These are phyloP conservation scores for Lentinula edodes DNA, from an alignment of 768 basidiomycete species.

Conservation along the genomic window DNA sequence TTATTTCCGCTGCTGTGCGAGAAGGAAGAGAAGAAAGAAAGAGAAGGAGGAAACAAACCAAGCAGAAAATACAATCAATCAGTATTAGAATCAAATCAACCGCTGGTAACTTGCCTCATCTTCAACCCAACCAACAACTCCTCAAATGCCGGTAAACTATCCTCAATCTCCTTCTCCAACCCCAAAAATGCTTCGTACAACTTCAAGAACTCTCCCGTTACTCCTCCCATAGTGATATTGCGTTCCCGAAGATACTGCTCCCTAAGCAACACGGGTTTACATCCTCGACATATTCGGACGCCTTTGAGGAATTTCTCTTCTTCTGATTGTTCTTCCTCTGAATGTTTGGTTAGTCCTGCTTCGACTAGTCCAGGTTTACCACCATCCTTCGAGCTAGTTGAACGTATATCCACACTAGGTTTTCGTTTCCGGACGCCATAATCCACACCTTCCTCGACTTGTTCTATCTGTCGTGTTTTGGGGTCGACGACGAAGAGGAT, in stretches of 20 bases:
- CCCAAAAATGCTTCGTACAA: slow-evolving; percentile 72
- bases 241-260: slow-evolving; percentile 75
- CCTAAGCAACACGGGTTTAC: slow-evolving; percentile 70
- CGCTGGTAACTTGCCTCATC: slow-evolving; percentile 29
- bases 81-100: neutral
- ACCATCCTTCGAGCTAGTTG: neutral
- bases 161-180: slow-evolving; percentile 89
- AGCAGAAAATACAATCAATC: neutral
- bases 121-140: slow-evolving; percentile 71
- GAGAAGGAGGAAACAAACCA: slow-evolving; percentile 9
- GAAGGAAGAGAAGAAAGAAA: slow-evolving; percentile 26
- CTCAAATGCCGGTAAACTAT: slow-evolving; percentile 80
- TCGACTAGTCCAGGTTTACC: no score
- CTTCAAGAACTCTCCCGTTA: slow-evolving; percentile 36
- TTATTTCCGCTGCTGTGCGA: neutral
- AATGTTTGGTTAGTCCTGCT: no score
- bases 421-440: slow-evolving; percentile 65
- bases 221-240: slow-evolving; percentile 34
- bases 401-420: slow-evolving; percentile 10
- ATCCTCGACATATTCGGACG: slow-evolving; percentile 81
- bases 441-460: slow-evolving; percentile 79
- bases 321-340: neutral
- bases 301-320: slow-evolving; percentile 87
- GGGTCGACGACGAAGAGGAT: slow-evolving; percentile 83
- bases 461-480: slow-evolving; percentile 70